Base-by-base conservation (phyloP, 148 eudicot genomes). In the Mesembryanthemum crystallinum region DNA sequence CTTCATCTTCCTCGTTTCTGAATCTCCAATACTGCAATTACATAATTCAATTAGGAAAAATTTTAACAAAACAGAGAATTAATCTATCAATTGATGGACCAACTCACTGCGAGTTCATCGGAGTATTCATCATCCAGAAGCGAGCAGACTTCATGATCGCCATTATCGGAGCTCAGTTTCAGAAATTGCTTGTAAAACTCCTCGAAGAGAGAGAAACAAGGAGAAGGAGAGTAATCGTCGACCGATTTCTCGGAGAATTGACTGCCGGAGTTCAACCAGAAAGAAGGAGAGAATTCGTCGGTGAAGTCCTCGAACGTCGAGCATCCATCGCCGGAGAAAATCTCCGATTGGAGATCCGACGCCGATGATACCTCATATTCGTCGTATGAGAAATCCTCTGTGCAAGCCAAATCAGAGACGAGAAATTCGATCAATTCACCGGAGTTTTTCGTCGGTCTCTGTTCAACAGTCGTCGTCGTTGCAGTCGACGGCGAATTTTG, bases 251-350 rank as follows among this genome's bases (percentile, higher is more conserved):
- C 96, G 0, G 99, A 96, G 71, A 96, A 96, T 49, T 96, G 90
- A 77, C 98, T 96, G 28, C 93, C 99, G n/a, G 98, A 86, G 21
- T 85, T 85, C 68, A 71, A 69, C 90, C 92, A 91, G 5, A 84
- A 32, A 8, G 97, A 92, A 52, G 97, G 86, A 28, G 90, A 81
- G 65, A 85, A 91, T 21, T 93, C 94, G 27, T 94, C 96, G 14
- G 96, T 87, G 39, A 80, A 84, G 27, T 81, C 80, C 32, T 88
- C 90, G 69, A 90, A 90, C 59, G 82, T 78, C 43, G 58, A 72
- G 57, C 61, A 13, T 23, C 24, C 55, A 15, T 58, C 28, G 0
- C 57, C 70, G 35, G 83, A 80, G 47, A 64, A 65, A 65, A 80
- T 65, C 76, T 80, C 73, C 35, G 82, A 79, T 55, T 69, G 71